Conservation (phyloP, 257 asterid species). For the Orobanche coerulescens region DNA sequence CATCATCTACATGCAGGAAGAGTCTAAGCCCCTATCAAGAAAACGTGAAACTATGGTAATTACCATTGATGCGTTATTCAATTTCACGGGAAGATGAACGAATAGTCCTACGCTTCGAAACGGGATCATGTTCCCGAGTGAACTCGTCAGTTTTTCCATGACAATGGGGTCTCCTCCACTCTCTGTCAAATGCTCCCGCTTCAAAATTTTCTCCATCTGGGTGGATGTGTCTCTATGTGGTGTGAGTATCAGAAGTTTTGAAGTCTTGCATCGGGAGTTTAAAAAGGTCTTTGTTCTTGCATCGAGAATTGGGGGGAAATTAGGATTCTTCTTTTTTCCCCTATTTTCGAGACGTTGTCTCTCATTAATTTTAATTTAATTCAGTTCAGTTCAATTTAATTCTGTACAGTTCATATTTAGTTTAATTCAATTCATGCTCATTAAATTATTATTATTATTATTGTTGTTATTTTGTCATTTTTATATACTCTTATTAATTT, state of each 20-base stretch:
- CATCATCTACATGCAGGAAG: too few relatives aligned
- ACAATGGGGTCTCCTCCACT: background rate
- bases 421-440: too few relatives aligned
- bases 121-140: background rate
- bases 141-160: background rate
- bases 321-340: slow-evolving; percentile 8
- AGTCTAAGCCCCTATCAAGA: too few relatives aligned
- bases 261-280: background rate
- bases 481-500: too few relatives aligned
- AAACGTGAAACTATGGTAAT: too few relatives aligned
- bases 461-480: too few relatives aligned
- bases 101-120: slow-evolving; percentile 1
- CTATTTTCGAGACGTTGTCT: background rate
- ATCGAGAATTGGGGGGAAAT: background rate
- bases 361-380: too few relatives aligned
- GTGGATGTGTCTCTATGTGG: background rate
- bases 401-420: too few relatives aligned
- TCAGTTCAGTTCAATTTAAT: too few relatives aligned
- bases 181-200: background rate
- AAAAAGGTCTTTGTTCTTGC: background rate
- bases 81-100: slow-evolving; percentile 22
- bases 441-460: too few relatives aligned
- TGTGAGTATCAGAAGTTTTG: background rate
- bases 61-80: slow-evolving; percentile 24
- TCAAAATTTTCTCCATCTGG: background rate